phyloP scores from a whole-genome alignment of 2,329 filamentous ascomycete genomes.

The Sphaceloma murrayae region DNA sequence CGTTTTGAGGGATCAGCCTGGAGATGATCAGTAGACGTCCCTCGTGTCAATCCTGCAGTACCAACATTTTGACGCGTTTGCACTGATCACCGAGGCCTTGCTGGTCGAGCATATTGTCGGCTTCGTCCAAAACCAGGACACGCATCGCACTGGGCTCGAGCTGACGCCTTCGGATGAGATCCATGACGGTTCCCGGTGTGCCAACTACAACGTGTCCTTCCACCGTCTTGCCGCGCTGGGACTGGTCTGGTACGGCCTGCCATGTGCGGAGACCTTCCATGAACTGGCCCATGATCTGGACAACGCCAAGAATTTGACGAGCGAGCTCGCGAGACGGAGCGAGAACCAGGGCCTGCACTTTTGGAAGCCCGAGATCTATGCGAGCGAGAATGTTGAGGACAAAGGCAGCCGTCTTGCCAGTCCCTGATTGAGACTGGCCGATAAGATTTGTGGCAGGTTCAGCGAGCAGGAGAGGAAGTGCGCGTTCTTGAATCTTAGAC shows the following conservation, averaged over 20 bases:
- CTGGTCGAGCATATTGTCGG: constrained; percentile 97
- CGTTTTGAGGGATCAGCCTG: constrained; percentile 60
- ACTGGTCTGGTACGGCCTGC: constrained; percentile 71
- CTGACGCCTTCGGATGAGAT: constrained; percentile 67
- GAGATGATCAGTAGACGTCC: neutral
- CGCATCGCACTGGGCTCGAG: constrained; percentile 64
- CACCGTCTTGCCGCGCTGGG: constrained; percentile 59
- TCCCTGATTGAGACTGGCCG: constrained; percentile 97
- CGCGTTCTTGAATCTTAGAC: constrained; percentile 95
- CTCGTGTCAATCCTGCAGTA: constrained; percentile 18
- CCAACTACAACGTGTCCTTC: constrained; percentile 77
- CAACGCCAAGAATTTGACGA: constrained; percentile 82
- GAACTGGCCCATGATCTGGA: constrained; percentile 75
- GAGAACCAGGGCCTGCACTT: constrained; percentile 78
- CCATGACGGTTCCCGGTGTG: constrained; percentile 86
- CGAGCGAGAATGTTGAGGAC: constrained; percentile 84
- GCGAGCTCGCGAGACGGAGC: constrained; percentile 92
- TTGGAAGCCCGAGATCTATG: constrained; percentile 60
- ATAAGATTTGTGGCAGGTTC: constrained; percentile 91
- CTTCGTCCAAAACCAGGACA: constrained; percentile 87
- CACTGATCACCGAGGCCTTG: constrained; percentile 94
- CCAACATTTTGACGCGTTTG: constrained; percentile 73
- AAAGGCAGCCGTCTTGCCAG: constrained; percentile 95
- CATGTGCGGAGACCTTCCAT: constrained; percentile 64
- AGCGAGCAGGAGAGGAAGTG: constrained; percentile 76